Base-by-base conservation (phyloP, 768 basidiomycete species). In the Exidia glandulosa region DNA sequence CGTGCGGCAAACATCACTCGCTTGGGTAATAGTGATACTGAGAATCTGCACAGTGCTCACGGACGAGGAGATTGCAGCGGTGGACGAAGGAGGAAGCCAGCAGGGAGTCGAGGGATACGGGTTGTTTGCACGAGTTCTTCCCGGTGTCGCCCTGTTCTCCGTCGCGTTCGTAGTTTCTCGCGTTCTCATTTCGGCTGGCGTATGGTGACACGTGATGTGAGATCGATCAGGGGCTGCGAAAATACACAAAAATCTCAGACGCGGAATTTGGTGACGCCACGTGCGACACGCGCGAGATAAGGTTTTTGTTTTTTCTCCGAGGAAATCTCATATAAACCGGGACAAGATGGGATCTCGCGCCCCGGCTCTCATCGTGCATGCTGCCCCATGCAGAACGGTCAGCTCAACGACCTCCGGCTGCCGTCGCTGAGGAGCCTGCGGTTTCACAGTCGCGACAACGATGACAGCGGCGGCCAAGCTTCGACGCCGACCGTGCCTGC, bases 71-170 rank as follows among this genome's bases (percentile, higher is more conserved):
- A 75, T 86, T 45, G 65, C 68, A n/a, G 73, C 74, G 1, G 81
- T 86, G 50, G 85, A 87, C 64, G 69, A 69, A 3, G 84, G 84
- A 0, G 84, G 85, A 5, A 29, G 25, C 50, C 25, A 54, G 30
- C 25, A 27, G 14, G 30, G 50, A 23, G 30, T 23, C 50, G 25
- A 14, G 6, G 27, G 50, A 19, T 14, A 6, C 9, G 4, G 27
- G 50, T 10, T 27, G 25, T 14, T 14, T 23, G 10, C 5, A 12
- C 14, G 30, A 13, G 50, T 54, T 29, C 25, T 54, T 23, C 50
- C 50, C 30, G 50, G 25, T 7, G 50, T 54, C 16, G 27, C 25
- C 23, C 25, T 31, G 27, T 54, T 54, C 16, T 23, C 50, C 4
- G 50, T 31, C 50, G 50, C 30, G 27, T 54, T 29, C 19, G 27